These are phyloP conservation scores for Paecilomyces dactylethromorphus DNA, from an alignment of 2,329 filamentous ascomycete genomes.

Conservation along the genomic window DNA sequence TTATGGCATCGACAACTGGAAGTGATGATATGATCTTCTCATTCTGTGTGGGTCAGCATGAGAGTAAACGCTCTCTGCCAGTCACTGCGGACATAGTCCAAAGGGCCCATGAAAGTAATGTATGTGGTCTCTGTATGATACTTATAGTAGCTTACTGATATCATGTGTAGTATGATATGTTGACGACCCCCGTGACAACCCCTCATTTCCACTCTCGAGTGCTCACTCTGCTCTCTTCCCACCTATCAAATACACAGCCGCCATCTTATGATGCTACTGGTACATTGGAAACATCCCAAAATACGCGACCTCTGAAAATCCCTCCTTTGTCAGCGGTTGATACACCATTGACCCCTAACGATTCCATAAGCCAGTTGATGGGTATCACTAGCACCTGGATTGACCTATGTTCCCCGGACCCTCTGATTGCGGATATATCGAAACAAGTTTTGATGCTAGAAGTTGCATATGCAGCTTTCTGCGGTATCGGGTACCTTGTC, in stretches of 20 bases:
- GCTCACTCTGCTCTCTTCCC: slow-evolving; percentile 45
- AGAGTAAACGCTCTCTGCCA: slow-evolving; percentile 44
- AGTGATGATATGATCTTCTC: slow-evolving; percentile 34
- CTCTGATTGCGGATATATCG: slow-evolving; percentile 76
- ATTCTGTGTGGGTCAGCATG: slow-evolving; percentile 59
- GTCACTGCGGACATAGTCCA: slow-evolving; percentile 46
- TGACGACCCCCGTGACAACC: slow-evolving; percentile 58
- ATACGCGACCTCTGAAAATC: slow-evolving; percentile 33
- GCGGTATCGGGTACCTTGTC: slow-evolving; percentile 76
- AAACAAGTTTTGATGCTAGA: slow-evolving; percentile 86
- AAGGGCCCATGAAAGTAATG: slow-evolving; percentile 52
- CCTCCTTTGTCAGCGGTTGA: slow-evolving; percentile 37
- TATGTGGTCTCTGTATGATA: slow-evolving; percentile 22
- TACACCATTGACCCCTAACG: slow-evolving; percentile 66
- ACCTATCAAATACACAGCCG: slow-evolving; percentile 40
- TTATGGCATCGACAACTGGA: slow-evolving; percentile 25
- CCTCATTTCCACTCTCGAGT: slow-evolving; percentile 54
- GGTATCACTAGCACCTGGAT: slow-evolving; percentile 87
- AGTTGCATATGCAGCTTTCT: slow-evolving; percentile 91
- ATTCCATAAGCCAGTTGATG: slow-evolving; percentile 72
- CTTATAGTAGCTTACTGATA: slow-evolving; percentile 6
- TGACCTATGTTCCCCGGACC: slow-evolving; percentile 76
- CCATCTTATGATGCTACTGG: slow-evolving; percentile 26
- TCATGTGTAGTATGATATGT: slow-evolving; percentile 54
- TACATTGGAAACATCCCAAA: slow-evolving; percentile 34